A percentile compares a stretch with the other conserved stretches of the same genome.
Conservation (phyloP, 2,329 filamentous ascomycete species). For the Zasmidium cellare region DNA sequence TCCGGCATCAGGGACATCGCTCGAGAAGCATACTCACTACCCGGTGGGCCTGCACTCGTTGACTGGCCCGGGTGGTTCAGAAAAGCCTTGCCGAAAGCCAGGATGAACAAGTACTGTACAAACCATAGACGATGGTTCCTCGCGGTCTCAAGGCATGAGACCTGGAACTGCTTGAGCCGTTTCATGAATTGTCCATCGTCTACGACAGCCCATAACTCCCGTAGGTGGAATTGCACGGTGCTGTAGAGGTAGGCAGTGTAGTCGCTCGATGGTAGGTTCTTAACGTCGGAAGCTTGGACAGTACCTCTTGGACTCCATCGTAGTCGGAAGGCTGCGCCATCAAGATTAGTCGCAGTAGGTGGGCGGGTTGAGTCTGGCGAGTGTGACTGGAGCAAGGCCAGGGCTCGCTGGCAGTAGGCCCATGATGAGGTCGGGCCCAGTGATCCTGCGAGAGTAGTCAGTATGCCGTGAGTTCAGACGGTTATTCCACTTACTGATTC, state of each 20-base stretch:
- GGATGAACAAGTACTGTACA: neutral
- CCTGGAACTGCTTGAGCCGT: neutral
- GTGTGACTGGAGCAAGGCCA: neutral
- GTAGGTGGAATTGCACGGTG: neutral
- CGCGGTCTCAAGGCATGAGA: neutral
- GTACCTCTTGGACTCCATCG: neutral
- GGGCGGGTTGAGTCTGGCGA: neutral
- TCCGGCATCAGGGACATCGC: constrained; percentile 4
- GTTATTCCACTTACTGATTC: neutral
- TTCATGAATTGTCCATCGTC: neutral
- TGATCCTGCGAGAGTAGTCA: neutral
- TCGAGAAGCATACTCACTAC: constrained; percentile 34
- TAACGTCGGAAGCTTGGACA: neutral
- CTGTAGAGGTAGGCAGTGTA: neutral
- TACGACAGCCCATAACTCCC: neutral
- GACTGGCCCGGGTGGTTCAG: neutral
- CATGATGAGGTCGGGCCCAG: neutral
- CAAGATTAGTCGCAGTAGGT: neutral
- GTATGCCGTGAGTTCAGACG: neutral
- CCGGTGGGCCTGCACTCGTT: constrained; percentile 20
- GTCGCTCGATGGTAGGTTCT: neutral
- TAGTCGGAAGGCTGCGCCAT: neutral
- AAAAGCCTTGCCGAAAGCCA: neutral
- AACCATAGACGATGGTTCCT: neutral
- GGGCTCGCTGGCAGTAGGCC: neutral